A percentile compares a stretch with the other conserved stretches of the same genome.
Evolutionary conservation across 164 flowering plant genomes (phyloP).

Genomic region (Stephania yunnanensis): DNA sequence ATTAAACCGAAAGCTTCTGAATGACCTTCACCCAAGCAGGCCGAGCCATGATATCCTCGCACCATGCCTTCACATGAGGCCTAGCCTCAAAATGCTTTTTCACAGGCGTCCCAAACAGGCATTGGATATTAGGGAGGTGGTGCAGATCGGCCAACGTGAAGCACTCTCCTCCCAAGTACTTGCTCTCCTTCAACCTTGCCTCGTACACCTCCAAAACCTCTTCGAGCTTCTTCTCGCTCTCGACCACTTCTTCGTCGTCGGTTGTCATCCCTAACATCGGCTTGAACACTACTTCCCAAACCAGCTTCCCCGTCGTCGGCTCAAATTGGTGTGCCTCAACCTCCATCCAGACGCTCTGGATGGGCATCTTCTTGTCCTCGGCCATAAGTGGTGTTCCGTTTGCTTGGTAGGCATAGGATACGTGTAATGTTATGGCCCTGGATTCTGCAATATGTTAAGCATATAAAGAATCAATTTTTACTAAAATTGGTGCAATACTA

Average conservation of each 20-base stretch:
- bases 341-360: conserved; percentile 35
- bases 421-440: conserved; percentile 52
- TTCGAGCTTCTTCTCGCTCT: conserved; percentile 8
- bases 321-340: conserved; percentile 67
- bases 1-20: not conserved
- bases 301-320: conserved; percentile 30
- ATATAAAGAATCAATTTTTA: too few species aligned
- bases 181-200: conserved; percentile 9
- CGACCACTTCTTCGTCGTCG: conserved; percentile 8
- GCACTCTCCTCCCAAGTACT: conserved; percentile 15
- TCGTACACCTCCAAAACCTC: conserved; percentile 19
- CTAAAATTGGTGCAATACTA: too few species aligned
- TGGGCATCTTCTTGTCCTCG: conserved; percentile 31
- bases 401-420: conserved; percentile 25
- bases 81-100: conserved; percentile 26
- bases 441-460: conserved; percentile 35
- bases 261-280: conserved; percentile 29
- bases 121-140: conserved; percentile 40
- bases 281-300: conserved; percentile 34
- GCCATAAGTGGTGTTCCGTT: conserved; percentile 35
- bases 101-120: conserved; percentile 28
- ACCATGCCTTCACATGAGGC: conserved; percentile 22
- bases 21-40: conserved; percentile 5
- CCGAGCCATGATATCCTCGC: conserved; percentile 17
- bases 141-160: conserved; percentile 44